Conservation (phyloP, 2,329 filamentous ascomycete species). For the Ophiostoma piceae region DNA sequence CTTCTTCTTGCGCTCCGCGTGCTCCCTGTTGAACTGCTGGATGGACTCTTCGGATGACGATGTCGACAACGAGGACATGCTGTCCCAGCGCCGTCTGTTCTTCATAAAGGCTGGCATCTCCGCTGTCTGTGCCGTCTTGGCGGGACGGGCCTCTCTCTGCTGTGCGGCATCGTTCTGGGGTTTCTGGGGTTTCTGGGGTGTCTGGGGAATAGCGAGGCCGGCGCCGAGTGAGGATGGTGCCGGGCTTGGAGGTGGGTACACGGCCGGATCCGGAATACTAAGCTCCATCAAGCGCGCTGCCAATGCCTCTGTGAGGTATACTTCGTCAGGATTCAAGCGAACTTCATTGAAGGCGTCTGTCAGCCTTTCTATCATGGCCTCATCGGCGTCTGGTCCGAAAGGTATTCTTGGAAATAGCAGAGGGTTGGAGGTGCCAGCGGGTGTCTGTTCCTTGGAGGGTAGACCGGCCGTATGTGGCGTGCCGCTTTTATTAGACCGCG, state of each 20-base stretch:
- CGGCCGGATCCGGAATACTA: too few species aligned
- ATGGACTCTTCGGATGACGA: constrained; percentile 13
- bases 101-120: background rate
- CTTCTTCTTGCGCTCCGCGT: background rate
- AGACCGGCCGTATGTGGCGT: background rate
- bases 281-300: too few species aligned
- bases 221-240: too few species aligned
- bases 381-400: too few species aligned
- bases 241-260: too few species aligned
- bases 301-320: too few species aligned
- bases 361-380: too few species aligned
- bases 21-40: background rate
- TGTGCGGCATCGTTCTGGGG: background rate
- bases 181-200: background rate
- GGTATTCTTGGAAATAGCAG: too few species aligned
- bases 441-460: background rate
- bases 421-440: too few species aligned
- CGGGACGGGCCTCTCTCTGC: background rate
- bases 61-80: constrained; percentile 18
- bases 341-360: too few species aligned
- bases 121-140: too few species aligned
- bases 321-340: too few species aligned
- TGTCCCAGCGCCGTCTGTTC: constrained; percentile 5
- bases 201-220: background rate
- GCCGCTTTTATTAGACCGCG: background rate